Conservation (phyloP, 192 early-diverging fungal genomes). For the Geranomyces variabilis region DNA sequence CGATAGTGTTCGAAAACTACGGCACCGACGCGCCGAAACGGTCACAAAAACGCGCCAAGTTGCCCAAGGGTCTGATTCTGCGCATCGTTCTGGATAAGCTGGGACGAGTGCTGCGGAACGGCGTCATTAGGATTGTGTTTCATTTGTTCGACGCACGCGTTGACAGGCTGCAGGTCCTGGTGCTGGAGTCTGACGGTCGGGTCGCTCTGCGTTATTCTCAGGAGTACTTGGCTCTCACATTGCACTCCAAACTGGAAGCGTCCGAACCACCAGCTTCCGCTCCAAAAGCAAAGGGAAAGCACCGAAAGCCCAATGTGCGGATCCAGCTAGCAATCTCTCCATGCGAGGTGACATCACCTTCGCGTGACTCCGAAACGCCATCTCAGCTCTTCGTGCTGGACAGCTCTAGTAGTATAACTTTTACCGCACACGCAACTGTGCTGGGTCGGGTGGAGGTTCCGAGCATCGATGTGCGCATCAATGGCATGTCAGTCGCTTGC, state of each 20-base stretch:
- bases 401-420: background rate
- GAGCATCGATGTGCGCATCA: slow-evolving; percentile 15
- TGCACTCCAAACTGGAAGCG: background rate
- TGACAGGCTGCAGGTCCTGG: slow-evolving; percentile 10
- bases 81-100: background rate
- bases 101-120: slow-evolving; percentile 16
- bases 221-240: slow-evolving; percentile 6
- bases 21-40: background rate
- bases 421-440: slow-evolving; percentile 11
- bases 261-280: background rate
- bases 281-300: background rate
- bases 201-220: slow-evolving; percentile 17
- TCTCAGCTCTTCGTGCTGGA: slow-evolving; percentile 9
- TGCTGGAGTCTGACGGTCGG: slow-evolving; percentile 11
- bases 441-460: slow-evolving; percentile 13
- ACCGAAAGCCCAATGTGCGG: slow-evolving; percentile 1
- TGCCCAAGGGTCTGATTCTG: background rate
- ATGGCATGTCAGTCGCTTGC: slow-evolving; percentile 19
- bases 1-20: background rate
- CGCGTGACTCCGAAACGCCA: background rate
- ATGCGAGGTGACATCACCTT: background rate
- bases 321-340: slow-evolving; percentile 1
- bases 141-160: slow-evolving; percentile 26
- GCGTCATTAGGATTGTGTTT: slow-evolving; percentile 13
- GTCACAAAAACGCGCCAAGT: background rate